A percentile compares a stretch with the other conserved stretches of the same genome.
phyloP scores from a whole-genome alignment of 116 monocot genomes.

The Papilionanthe hybrid region DNA sequence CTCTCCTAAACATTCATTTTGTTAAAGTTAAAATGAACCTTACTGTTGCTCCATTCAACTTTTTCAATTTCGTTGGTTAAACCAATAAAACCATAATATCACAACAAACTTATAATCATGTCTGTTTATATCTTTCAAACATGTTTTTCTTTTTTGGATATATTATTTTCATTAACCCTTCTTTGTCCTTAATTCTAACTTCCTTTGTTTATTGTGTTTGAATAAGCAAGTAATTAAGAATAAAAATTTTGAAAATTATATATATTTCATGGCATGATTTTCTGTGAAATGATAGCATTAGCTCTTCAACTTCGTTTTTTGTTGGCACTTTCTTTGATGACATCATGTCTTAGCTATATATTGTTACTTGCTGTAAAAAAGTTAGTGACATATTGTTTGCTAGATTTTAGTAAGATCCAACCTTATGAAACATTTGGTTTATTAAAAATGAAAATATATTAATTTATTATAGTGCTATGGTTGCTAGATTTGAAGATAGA shows the following conservation, averaged over 20 bases:
- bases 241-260: background rate
- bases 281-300: background rate
- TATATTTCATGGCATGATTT: background rate
- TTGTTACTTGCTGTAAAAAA: no score
- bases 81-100: background rate
- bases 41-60: background rate
- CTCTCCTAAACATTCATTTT: background rate
- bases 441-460: background rate
- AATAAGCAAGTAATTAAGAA: background rate
- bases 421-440: background rate
- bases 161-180: background rate
- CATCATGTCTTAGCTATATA: no score
- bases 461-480: background rate
- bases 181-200: background rate
- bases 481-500: background rate
- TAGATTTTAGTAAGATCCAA: background rate
- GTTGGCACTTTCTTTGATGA: no score
- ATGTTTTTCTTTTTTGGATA: background rate
- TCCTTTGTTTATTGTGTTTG: background rate
- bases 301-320: background rate
- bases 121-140: background rate
- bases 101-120: background rate
- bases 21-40: background rate
- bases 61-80: background rate
- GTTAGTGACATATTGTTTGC: background rate